These are phyloP conservation scores for Plantago ovata DNA, from an alignment of 257 asterid genomes.

Conservation along the genomic window DNA sequence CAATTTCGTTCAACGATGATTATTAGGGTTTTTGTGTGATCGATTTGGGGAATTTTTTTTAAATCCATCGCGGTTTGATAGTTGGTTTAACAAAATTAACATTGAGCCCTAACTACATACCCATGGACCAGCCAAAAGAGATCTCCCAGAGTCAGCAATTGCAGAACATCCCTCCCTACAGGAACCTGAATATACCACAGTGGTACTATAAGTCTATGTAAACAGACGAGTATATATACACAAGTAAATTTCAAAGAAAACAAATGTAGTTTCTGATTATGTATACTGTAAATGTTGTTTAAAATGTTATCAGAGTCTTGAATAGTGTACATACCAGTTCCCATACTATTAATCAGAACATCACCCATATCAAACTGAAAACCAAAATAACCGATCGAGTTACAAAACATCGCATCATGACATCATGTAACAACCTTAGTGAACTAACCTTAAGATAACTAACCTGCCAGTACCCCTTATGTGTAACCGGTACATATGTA, in stretches of 20 bases:
- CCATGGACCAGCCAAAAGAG: constrained; percentile 92
- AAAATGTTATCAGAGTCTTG: background rate
- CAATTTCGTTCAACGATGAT: too few species aligned
- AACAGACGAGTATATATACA: too few species aligned
- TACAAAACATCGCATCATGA: constrained; percentile 1
- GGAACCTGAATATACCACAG: constrained; percentile 44
- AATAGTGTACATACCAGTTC: constrained; percentile 59
- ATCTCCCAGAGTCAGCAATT: constrained; percentile 98
- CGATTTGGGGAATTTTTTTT: too few species aligned
- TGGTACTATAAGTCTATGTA: too few species aligned
- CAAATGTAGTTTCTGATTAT: background rate
- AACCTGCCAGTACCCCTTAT: constrained; percentile 98
- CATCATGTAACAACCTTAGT: background rate
- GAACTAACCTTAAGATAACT: constrained; percentile 20
- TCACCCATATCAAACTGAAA: constrained; percentile 95
- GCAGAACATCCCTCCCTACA: constrained; percentile 89
- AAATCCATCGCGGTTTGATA: too few species aligned
- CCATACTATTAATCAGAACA: constrained; percentile 70
- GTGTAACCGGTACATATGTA: constrained; percentile 75
- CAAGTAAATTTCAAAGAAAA: too few species aligned
- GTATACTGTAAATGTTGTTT: too few species aligned
- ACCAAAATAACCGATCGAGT: constrained; percentile 11
- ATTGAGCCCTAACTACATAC: constrained; percentile 32
- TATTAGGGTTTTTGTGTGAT: too few species aligned
- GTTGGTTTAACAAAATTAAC: background rate